Evolutionary conservation across 2,329 filamentous ascomycete species (phyloP).

Genomic region (Botrytis hyacinthi): DNA sequence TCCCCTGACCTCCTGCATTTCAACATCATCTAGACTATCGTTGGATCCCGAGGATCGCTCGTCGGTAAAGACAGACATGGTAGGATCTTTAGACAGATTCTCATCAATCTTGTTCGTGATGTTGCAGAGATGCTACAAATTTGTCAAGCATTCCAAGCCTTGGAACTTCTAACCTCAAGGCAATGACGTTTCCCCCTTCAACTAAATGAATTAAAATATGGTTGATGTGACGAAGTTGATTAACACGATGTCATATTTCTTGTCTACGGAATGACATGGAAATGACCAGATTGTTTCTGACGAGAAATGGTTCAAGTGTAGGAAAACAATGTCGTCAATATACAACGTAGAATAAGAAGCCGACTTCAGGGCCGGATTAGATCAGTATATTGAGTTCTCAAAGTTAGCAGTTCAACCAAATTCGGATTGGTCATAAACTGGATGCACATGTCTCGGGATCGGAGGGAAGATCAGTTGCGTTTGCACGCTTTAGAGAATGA

Average conservation of each 20-base stretch:
- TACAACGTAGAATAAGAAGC: background rate
- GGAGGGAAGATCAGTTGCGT: background rate
- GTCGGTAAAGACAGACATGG: constrained; percentile 27
- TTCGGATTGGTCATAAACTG: background rate
- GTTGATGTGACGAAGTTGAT: background rate
- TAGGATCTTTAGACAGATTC: background rate
- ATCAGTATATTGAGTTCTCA: background rate
- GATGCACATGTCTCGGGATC: background rate
- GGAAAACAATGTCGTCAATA: background rate
- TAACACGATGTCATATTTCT: background rate
- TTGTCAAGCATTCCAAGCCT: background rate
- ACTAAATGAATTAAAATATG: too few relatives aligned
- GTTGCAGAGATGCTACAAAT: background rate
- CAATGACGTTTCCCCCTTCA: background rate
- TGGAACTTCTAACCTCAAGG: background rate
- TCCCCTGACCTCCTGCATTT: constrained; percentile 37
- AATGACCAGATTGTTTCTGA: background rate
- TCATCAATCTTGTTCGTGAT: background rate
- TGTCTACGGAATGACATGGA: background rate
- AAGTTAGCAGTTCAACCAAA: background rate
- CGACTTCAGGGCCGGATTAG: background rate
- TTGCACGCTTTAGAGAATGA: background rate
- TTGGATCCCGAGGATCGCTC: constrained; percentile 21
- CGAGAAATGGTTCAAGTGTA: background rate
- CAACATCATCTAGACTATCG: constrained; percentile 31